phyloP scores from a whole-genome alignment of 768 basidiomycete species.

The Gloeopeniophorella convolvens region DNA sequence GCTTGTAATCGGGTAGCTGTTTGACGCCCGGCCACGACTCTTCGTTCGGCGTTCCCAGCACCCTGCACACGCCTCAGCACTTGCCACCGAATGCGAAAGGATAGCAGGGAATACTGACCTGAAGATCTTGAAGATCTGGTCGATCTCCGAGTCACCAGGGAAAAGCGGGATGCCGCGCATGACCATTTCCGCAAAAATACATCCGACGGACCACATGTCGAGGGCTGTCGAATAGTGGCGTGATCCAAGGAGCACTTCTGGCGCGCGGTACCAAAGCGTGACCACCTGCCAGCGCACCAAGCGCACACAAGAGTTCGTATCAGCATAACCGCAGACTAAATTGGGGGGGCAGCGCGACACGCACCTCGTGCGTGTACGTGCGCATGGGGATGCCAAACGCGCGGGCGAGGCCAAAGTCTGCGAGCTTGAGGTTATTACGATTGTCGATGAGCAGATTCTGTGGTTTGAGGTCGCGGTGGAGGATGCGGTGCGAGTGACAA shows the following conservation, averaged over 20 bases:
- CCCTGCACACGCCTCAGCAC: slow-evolving; percentile 30
- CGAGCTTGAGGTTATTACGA: slow-evolving; percentile 46
- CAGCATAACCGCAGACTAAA: slow-evolving; percentile 2
- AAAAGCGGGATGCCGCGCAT: slow-evolving; percentile 87
- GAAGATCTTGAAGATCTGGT: slow-evolving; percentile 99
- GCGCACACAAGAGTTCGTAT: background rate
- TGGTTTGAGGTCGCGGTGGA: slow-evolving; percentile 52
- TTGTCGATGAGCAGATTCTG: slow-evolving; percentile 51
- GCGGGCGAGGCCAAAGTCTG: slow-evolving; percentile 51
- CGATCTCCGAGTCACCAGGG: slow-evolving; percentile 99
- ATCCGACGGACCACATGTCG: slow-evolving; percentile 99
- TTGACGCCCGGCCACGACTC: slow-evolving; percentile 88
- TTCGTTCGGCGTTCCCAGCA: slow-evolving; percentile 92
- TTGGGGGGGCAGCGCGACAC: no score
- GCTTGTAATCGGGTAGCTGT: slow-evolving; percentile 87
- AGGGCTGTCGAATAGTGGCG: slow-evolving; percentile 96
- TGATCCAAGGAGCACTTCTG: slow-evolving; percentile 92
- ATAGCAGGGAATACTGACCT: slow-evolving; percentile 44
- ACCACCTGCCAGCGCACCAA: slow-evolving; percentile 62
- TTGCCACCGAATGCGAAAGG: background rate
- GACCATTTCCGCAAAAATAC: slow-evolving; percentile 98
- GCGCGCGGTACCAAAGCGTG: slow-evolving; percentile 98
- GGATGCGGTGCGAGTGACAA: slow-evolving; percentile 48
- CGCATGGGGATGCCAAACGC: slow-evolving; percentile 95
- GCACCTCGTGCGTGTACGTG: slow-evolving; percentile 98